phyloP scores from a whole-genome alignment of 352 stramenopile species.

The Phytophthora litchii region DNA sequence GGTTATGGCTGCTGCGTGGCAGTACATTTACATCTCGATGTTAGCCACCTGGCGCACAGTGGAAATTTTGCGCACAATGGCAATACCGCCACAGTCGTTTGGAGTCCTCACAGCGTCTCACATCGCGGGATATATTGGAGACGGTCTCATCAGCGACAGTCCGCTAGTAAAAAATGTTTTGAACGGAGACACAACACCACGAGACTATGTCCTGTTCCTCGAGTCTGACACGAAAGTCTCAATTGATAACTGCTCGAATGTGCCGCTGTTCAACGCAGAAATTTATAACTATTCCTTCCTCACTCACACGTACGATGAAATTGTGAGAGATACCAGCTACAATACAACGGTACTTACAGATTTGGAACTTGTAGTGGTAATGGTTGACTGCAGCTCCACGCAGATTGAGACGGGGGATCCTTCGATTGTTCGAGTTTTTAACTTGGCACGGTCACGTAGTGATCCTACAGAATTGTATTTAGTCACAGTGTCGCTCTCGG shows the following conservation, averaged over 20 bases:
- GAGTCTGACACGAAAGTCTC: slow-evolving; percentile 16
- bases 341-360: slow-evolving; percentile 36
- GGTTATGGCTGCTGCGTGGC: slow-evolving; percentile 24
- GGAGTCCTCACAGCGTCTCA: slow-evolving; percentile 9
- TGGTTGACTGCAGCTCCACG: slow-evolving; percentile 45
- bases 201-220: slow-evolving; percentile 22
- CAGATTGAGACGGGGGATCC: slow-evolving; percentile 14
- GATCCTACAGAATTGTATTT: slow-evolving; percentile 24
- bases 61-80: slow-evolving; percentile 24
- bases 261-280: slow-evolving; percentile 3
- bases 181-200: slow-evolving; percentile 29
- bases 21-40: slow-evolving; percentile 39
- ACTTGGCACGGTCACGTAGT: slow-evolving; percentile 14
- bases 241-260: slow-evolving; percentile 7
- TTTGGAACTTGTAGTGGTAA: slow-evolving; percentile 41
- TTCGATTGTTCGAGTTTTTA: slow-evolving; percentile 27
- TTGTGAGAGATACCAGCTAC: slow-evolving; percentile 40
- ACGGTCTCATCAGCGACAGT: slow-evolving; percentile 29
- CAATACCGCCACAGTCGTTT: slow-evolving; percentile 18
- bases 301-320: slow-evolving; percentile 27
- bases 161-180: slow-evolving; percentile 20
- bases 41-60: slow-evolving; percentile 25
- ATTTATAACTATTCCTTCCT: slow-evolving; percentile 46
- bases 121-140: slow-evolving; percentile 38
- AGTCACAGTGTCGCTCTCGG: slow-evolving; percentile 25